Percentiles rank a stretch among this genome's conserved stretches.
Conservation (phyloP, 2,329 filamentous ascomycete genomes). For the Colletotrichum shisoi region DNA sequence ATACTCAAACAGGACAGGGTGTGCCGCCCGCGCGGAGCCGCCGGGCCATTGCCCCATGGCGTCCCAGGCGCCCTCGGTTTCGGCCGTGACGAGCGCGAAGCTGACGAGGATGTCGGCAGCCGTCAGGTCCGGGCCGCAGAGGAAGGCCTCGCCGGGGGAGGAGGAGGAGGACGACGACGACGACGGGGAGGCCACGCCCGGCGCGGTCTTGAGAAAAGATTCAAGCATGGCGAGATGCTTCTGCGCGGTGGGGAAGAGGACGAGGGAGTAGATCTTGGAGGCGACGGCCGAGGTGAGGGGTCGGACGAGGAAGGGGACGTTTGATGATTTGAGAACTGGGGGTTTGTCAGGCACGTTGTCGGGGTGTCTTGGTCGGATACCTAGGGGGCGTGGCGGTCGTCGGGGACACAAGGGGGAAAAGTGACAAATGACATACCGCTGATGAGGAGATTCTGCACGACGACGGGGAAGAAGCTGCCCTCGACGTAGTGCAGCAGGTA, state of each 20-base stretch:
- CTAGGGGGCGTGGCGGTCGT: too few species aligned
- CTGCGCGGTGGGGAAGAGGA: slow-evolving; percentile 58
- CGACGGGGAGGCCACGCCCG: slow-evolving; percentile 32
- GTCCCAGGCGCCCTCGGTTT: slow-evolving; percentile 49
- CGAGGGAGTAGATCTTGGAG: slow-evolving; percentile 51
- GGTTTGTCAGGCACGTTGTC: neutral
- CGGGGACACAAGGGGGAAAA: too few species aligned
- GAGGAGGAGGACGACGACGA: too few species aligned
- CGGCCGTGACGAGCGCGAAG: slow-evolving; percentile 58
- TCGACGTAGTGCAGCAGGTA: slow-evolving; percentile 86
- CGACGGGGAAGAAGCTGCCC: slow-evolving; percentile 78
- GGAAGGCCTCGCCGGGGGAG: slow-evolving; percentile 52
- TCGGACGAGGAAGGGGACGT: slow-evolving; percentile 63
- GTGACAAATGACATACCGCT: slow-evolving; percentile 5
- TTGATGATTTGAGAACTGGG: slow-evolving; percentile 54
- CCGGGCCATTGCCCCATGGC: slow-evolving; percentile 54
- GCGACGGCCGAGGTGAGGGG: slow-evolving; percentile 59
- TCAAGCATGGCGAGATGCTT: slow-evolving; percentile 60
- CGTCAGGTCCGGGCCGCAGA: slow-evolving; percentile 60
- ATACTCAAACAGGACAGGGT: slow-evolving; percentile 58
- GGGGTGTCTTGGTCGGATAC: neutral
- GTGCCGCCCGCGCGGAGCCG: slow-evolving; percentile 50
- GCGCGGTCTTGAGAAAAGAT: slow-evolving; percentile 56
- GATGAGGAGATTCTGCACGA: slow-evolving; percentile 64
- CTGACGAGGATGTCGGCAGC: slow-evolving; percentile 64